Conservation (phyloP, 108 stramenopile genomes). For the Nitzschia putrida region DNA sequence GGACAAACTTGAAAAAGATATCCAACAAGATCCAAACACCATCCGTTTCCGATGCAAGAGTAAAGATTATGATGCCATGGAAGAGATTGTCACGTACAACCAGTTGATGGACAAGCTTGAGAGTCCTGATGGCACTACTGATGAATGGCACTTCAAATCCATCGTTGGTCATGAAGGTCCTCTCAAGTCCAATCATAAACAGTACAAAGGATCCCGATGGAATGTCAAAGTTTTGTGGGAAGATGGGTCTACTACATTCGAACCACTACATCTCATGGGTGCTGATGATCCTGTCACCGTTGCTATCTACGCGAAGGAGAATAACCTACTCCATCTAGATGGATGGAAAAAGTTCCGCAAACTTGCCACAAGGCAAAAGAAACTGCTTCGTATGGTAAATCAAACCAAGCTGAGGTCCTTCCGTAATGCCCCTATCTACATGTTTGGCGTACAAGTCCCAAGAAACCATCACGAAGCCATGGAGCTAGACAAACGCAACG, state of each 20-base stretch:
- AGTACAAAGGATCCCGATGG: constrained; percentile 33
- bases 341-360: constrained; percentile 43
- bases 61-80: background rate
- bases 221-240: constrained; percentile 45
- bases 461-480: constrained; percentile 30
- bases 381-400: constrained; percentile 9
- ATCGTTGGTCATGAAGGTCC: constrained; percentile 35
- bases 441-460: constrained; percentile 35
- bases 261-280: constrained; percentile 29
- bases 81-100: constrained; percentile 12
- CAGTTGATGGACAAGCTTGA: constrained; percentile 17
- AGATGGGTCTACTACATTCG: constrained; percentile 26
- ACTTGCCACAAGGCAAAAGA: constrained; percentile 22
- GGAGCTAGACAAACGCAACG: constrained; percentile 16
- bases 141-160: constrained; percentile 1
- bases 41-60: background rate
- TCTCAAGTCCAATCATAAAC: constrained; percentile 1
- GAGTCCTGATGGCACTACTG: background rate
- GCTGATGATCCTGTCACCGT: constrained; percentile 39
- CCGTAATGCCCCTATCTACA: constrained; percentile 15
- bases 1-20: constrained; percentile 2
- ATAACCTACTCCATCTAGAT: constrained; percentile 31
- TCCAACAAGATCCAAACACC: background rate
- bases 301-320: constrained; percentile 38
- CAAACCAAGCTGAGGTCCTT: constrained; percentile 14